phyloP scores from a whole-genome alignment of 2,329 filamentous ascomycete species.

The Fusarium sp. region DNA sequence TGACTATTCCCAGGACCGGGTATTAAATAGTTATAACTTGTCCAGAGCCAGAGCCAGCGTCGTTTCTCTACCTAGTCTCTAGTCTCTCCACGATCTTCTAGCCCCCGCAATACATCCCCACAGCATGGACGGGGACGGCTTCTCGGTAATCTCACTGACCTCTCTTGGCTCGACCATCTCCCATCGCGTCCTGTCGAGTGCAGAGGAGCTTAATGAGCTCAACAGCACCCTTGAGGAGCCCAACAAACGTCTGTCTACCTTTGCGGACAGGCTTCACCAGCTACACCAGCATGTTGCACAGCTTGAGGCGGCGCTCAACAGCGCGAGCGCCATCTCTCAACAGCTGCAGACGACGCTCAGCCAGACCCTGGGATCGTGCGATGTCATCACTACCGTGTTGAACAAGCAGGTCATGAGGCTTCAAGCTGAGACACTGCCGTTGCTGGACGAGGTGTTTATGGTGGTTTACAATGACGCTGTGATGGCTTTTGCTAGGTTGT shows the following conservation, averaged over 20 bases:
- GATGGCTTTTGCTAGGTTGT: conserved; percentile 41
- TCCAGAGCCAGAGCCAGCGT: neutral
- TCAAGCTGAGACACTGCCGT: conserved; percentile 38
- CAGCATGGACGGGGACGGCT: conserved; percentile 50
- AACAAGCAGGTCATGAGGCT: conserved; percentile 52
- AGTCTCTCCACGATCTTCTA: conserved; percentile 12
- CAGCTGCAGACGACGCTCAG: conserved; percentile 46
- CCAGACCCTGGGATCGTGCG: conserved; percentile 46
- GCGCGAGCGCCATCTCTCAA: conserved; percentile 45
- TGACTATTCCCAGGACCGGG: neutral
- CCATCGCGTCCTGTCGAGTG: conserved; percentile 46
- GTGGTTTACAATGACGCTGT: conserved; percentile 41
- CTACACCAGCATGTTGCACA: conserved; percentile 43
- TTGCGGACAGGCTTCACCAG: conserved; percentile 42
- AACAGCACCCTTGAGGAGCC: conserved; percentile 27
- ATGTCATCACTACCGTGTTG: conserved; percentile 45
- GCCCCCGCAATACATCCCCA: conserved; percentile 9
- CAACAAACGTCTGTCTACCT: conserved; percentile 36
- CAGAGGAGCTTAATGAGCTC: conserved; percentile 48
- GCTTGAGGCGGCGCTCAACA: conserved; percentile 44
- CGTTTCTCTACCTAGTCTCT: neutral
- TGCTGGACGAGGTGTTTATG: conserved; percentile 45
- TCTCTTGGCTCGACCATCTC: conserved; percentile 48
- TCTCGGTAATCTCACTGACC: conserved; percentile 50
- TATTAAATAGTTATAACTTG: neutral